phyloP scores from a whole-genome alignment of 2,329 filamentous ascomycete genomes.

The Coleophoma crateriformis region DNA sequence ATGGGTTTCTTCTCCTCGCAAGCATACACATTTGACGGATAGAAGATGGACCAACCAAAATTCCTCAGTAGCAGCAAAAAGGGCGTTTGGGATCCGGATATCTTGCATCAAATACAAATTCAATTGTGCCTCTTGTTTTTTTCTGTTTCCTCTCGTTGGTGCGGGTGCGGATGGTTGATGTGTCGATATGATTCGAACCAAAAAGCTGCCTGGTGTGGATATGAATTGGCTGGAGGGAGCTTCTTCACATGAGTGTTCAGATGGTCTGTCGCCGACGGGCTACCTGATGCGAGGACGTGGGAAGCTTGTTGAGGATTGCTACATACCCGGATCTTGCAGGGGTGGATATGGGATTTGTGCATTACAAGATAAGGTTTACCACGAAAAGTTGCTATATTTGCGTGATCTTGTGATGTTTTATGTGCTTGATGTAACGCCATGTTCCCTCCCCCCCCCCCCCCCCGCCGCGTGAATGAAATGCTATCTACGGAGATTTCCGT shows the following conservation, averaged over 20 bases:
- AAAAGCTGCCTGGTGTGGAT: constrained; percentile 34
- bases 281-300: constrained; percentile 53
- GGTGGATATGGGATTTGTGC: constrained; percentile 34
- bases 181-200: constrained; percentile 20
- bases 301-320: constrained; percentile 59
- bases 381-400: background rate
- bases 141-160: constrained; percentile 3
- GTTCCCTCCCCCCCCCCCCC: too few species aligned
- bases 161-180: constrained; percentile 21
- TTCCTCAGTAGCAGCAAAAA: constrained; percentile 47
- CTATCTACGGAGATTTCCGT: too few species aligned
- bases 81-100: constrained; percentile 78
- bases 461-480: background rate
- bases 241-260: constrained; percentile 50
- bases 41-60: constrained; percentile 64
- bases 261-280: constrained; percentile 25
- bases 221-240: constrained; percentile 45
- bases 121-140: constrained; percentile 23
- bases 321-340: constrained; percentile 43
- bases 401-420: background rate
- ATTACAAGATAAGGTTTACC: constrained; percentile 3
- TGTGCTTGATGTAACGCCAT: background rate
- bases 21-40: constrained; percentile 55
- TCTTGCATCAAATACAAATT: constrained; percentile 63
- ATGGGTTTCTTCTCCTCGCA: constrained; percentile 21